phyloP scores from a whole-genome alignment of 768 basidiomycete genomes.

The Termitomyces sp. region DNA sequence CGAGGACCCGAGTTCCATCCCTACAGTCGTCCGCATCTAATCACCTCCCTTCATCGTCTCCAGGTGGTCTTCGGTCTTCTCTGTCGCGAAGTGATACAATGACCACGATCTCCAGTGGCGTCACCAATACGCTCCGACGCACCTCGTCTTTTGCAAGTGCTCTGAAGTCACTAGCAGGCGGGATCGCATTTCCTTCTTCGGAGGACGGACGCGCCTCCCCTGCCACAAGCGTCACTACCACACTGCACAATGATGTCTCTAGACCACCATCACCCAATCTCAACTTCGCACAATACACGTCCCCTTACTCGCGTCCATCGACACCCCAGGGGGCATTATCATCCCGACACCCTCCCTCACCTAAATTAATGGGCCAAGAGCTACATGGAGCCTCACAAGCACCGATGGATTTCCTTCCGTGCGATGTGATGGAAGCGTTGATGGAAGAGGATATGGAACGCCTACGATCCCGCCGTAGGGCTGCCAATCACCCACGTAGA shows the following conservation, averaged over 20 bases:
- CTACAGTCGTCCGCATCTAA: conserved; percentile 43
- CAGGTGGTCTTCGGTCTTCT: conserved; percentile 36
- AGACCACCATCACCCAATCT: conserved; percentile 76
- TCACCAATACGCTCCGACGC: conserved; percentile 64
- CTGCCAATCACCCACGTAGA: conserved; percentile 34
- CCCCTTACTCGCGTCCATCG: conserved; percentile 61
- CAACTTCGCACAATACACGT: conserved; percentile 70
- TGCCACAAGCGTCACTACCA: conserved; percentile 15
- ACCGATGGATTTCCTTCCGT: conserved; percentile 56
- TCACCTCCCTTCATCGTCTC: conserved; percentile 39
- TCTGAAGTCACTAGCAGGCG: conserved; percentile 62
- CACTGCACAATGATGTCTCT: conserved; percentile 39
- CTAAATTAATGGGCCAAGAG: conserved; percentile 20
- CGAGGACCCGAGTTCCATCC: conserved; percentile 43
- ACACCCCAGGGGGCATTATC: conserved; percentile 28
- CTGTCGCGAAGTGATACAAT: conserved; percentile 58
- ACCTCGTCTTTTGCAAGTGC: conserved; percentile 81
- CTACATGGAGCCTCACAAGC: conserved; percentile 24
- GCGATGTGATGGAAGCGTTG: conserved; percentile 80
- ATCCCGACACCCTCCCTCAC: conserved; percentile 19
- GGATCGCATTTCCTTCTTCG: conserved; percentile 61
- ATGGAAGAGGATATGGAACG: conserved; percentile 96
- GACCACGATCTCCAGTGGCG: conserved; percentile 55
- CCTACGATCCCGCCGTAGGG: conserved; percentile 60
- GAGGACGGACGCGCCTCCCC: conserved; percentile 47